Base-by-base conservation (phyloP, 2,329 filamentous ascomycete species). In the Zelopaecilomyces penicillatus region DNA sequence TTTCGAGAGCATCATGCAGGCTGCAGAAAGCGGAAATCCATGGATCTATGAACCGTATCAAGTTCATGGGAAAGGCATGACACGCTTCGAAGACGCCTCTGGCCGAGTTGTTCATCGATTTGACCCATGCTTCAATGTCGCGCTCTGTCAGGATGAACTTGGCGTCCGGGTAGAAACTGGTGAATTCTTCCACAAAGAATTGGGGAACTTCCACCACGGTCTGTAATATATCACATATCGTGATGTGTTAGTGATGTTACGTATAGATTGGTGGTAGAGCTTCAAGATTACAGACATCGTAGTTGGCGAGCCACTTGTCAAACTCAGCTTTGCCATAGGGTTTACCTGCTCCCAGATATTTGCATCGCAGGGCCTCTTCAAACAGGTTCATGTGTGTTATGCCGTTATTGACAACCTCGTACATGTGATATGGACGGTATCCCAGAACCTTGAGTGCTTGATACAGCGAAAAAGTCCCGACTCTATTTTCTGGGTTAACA, bases 261-360 rank as follows among this genome's bases (percentile, higher is more conserved):
- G 30, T 29, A 12, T 34, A 39, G 37, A 7, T 37, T 19, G 19
- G 19, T 19, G 3, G 19, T 19, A 32, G 3, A 19, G 12, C 29
- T 12, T 4, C 6, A 6, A 12, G 28, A 33, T 30, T 19, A 44
- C 59, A 42, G 50, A 65, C 65, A 44, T 66, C 63, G 37, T 65
- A 65, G 26, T 62, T 55, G 28, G 61, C 61, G 28, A 66, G 61
- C 58, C 64, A 66, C 50, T 66, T 67, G 47, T 68, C 65, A 37
- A 65, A 68, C 36, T 68, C 65, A 8, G 51, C 52, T 12, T 60
- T 57, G 34, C 54, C 56, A 42, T 65, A 66, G 5, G 55, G 60
- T 39, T 61, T 54, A 34, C 53, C 55, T 12, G 54, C 32, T 50
- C 57, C 53, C 38, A 50, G 46, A 26, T 58, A 50, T 28, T 64